Conservation (phyloP, 129 eudicot species). For the Daucus carota region DH1_v3.0 NC_030388.2:430001-430500, state of each 20-base stretch:
- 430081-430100: no score
- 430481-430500: slow-evolving; percentile 6
- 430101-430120: no score
- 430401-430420: slow-evolving; percentile 27
- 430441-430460: slow-evolving; percentile 25
- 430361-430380: no score
- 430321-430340: background rate
- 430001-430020: slow-evolving; percentile 47
- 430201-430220: no score
- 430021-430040: slow-evolving; percentile 39
- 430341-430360: background rate
- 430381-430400: slow-evolving; percentile 4
- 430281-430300: background rate
- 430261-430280: background rate
- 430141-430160: no score
- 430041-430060: background rate
- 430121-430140: no score
- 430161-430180: no score
- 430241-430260: no score
- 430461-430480: slow-evolving; percentile 20
- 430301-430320: background rate
- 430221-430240: no score
- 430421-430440: slow-evolving; percentile 23
- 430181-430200: no score
- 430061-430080: no score